Base-by-base conservation (phyloP, 2,329 filamentous ascomycete genomes). In the Byssoonygena ceratinophila region DNA sequence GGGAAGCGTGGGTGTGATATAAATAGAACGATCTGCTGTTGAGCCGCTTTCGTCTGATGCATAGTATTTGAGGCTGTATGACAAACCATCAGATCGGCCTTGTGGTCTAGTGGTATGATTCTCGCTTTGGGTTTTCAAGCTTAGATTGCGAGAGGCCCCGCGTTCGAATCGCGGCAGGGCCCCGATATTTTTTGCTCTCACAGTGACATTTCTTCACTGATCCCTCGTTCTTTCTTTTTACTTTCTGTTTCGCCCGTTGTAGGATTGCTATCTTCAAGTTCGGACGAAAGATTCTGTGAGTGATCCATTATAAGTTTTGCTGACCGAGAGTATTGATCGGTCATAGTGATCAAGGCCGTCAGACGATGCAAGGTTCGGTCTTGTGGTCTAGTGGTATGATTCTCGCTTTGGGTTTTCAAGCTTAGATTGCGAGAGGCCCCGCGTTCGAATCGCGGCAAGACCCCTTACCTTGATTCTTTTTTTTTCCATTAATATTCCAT, bases 61-160 rank as follows among this genome's bases (percentile, higher is more conserved):
- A n/a, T n/a, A n/a, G n/a, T n/a, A n/a, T n/a, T n/a, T n/a, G n/a
- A n/a, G n/a, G n/a, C n/a, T n/a, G n/a, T n/a, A n/a, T n/a, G n/a
- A n/a, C n/a, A n/a, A 18, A 22, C 16, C 34, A 46, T 40, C 43
- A 47, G 34, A 43, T 47, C 43, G 51, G 51, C 51, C 51, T 53
- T 56, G 49, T 68, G 65, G 66, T 68, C 65, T 67, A 68, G 67
- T 62, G 64, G 66, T 68, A 69, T 68, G 65, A 68, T 69, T 68
- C 66, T 68, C 64, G 66, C 67, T 68, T 67, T 66, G 64, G 65
- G 65, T 60, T 44, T n/a, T 6, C 1, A 31, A 23, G 6, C 46
- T 45, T 25, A 55, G 48, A 46, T 29, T 57, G 52, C 52, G 49
- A 54, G 52, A 48, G 52, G 52, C 39, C 52, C 52, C 52, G 47